These are phyloP conservation scores for Chaetothyriales sp. DNA, from an alignment of 2,329 filamentous ascomycete species.

Conservation along the genomic window DNA sequence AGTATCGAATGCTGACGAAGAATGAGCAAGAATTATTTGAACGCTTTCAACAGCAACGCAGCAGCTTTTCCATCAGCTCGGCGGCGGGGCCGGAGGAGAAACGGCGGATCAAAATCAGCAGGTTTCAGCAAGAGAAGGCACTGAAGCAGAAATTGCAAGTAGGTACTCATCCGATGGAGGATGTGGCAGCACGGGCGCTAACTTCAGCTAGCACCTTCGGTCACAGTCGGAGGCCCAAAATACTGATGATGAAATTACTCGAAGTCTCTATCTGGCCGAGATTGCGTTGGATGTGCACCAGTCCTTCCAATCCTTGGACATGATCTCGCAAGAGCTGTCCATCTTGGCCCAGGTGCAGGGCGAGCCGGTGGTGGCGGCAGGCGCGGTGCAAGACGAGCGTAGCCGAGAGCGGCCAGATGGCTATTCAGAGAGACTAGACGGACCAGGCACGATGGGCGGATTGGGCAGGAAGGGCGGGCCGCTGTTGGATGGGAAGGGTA, in stretches of 20 bases:
- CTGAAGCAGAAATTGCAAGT: slow-evolving; percentile 71
- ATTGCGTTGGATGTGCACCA: slow-evolving; percentile 61
- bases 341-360: slow-evolving; percentile 58
- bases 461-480: slow-evolving; percentile 47
- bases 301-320: slow-evolving; percentile 76
- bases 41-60: slow-evolving; percentile 57
- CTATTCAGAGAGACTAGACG: slow-evolving; percentile 65
- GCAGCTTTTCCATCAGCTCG: slow-evolving; percentile 58
- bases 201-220: slow-evolving; percentile 8
- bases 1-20: slow-evolving; percentile 57
- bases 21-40: slow-evolving; percentile 57
- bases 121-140: slow-evolving; percentile 74
- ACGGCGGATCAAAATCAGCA: slow-evolving; percentile 71
- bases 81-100: slow-evolving; percentile 53
- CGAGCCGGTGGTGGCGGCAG: slow-evolving; percentile 28
- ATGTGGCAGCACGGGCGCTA: not conserved
- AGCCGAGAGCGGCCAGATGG: slow-evolving; percentile 25
- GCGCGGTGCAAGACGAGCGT: slow-evolving; percentile 24
- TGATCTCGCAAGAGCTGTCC: slow-evolving; percentile 68
- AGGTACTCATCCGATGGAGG: slow-evolving; percentile 23
- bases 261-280: slow-evolving; percentile 64
- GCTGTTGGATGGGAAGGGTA: slow-evolving; percentile 63
- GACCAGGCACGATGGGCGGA: slow-evolving; percentile 39
- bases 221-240: slow-evolving; percentile 11
- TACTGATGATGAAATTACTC: slow-evolving; percentile 66